These are phyloP conservation scores for Geotrichum klebahnii DNA, from an alignment of 1,139 yeast genomes.

Conservation along the genomic window DNA sequence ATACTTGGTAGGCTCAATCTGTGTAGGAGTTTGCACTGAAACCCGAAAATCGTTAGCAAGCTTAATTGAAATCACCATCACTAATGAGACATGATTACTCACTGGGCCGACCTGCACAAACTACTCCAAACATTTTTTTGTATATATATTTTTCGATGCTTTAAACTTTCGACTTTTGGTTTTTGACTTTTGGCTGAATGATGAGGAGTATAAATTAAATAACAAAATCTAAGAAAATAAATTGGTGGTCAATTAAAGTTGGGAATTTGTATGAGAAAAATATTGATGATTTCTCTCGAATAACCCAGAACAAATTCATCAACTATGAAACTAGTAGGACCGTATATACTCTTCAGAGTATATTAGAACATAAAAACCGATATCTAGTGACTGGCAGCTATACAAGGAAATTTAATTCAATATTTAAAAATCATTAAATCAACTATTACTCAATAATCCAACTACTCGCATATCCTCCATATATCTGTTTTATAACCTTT, in stretches of 20 bases:
- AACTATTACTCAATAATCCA: constrained; percentile 21
- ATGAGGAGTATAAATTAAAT: background rate
- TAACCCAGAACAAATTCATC: too few relatives aligned
- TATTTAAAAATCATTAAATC: too few relatives aligned
- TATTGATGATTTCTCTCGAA: too few relatives aligned
- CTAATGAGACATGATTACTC: constrained; percentile 20
- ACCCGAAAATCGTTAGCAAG: constrained; percentile 37
- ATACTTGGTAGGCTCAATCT: constrained; percentile 60
- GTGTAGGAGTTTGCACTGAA: constrained; percentile 37
- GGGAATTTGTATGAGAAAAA: too few relatives aligned
- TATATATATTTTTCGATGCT: background rate
- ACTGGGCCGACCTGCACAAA: constrained; percentile 45
- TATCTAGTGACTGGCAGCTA: too few relatives aligned
- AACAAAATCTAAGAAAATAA: too few relatives aligned
- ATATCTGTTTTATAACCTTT: constrained; percentile 13
- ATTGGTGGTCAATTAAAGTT: too few relatives aligned
- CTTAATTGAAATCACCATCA: background rate
- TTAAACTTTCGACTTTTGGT: background rate
- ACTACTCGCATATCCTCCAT: constrained; percentile 27
- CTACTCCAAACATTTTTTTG: constrained; percentile 46
- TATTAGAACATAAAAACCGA: too few relatives aligned
- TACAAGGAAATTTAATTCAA: background rate
- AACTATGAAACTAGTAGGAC: too few relatives aligned
- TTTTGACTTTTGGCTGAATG: background rate
- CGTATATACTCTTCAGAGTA: too few relatives aligned